These are phyloP conservation scores for Solanum peruvianum DNA, from an alignment of 257 asterid species.

Conservation along the genomic window DNA sequence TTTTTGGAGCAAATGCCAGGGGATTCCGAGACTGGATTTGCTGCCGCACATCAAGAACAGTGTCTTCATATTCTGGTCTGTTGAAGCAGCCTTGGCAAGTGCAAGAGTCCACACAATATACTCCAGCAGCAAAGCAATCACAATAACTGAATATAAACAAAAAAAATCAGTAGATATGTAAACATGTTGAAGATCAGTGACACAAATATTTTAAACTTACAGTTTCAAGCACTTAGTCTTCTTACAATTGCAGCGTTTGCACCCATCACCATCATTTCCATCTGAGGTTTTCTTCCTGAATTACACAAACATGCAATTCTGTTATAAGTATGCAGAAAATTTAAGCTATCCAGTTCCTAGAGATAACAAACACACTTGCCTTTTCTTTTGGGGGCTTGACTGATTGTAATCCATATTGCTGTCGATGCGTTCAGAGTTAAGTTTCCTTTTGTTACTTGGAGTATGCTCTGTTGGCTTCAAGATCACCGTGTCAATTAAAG, in stretches of 20 bases:
- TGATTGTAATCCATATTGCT: constrained; percentile 16
- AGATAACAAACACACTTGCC: constrained; percentile 30
- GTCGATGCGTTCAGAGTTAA: constrained; percentile 15
- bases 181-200: not conserved
- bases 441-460: constrained; percentile 20
- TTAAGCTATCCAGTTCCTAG: not conserved
- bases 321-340: not conserved
- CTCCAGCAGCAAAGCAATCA: constrained; percentile 77
- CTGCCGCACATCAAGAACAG: constrained; percentile 41
- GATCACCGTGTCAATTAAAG: constrained; percentile 16
- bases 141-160: constrained; percentile 48
- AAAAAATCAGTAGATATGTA: not conserved
- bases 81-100: constrained; percentile 70
- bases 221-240: constrained; percentile 71
- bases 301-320: not conserved
- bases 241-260: constrained; percentile 77
- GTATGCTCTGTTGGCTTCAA: constrained; percentile 24
- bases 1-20: constrained; percentile 63
- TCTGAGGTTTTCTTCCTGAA: constrained; percentile 42
- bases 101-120: constrained; percentile 62
- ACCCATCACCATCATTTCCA: constrained; percentile 30
- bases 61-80: constrained; percentile 50
- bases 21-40: constrained; percentile 66
- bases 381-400: constrained; percentile 45
- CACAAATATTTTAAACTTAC: constrained; percentile 29